Conservation (phyloP, 2,329 filamentous ascomycete genomes). For the Eurotiales sp. region DNA sequence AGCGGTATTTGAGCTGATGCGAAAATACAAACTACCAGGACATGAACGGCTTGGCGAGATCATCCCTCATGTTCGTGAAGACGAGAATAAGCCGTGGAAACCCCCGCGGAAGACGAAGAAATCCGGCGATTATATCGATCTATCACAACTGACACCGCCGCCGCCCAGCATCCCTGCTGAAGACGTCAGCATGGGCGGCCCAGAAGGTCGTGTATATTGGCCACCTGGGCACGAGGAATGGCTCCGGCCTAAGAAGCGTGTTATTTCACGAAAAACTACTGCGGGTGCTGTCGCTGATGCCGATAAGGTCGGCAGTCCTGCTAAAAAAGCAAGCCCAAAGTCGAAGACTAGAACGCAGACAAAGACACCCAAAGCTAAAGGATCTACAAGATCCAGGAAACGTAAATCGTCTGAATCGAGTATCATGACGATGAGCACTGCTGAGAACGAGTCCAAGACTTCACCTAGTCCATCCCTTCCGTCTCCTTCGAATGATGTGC, state of each 20-base stretch:
- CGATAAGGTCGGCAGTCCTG: conserved; percentile 7
- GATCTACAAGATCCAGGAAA: conserved; percentile 24
- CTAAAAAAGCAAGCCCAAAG: conserved; percentile 1
- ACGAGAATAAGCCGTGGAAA: conserved; percentile 65
- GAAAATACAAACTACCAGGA: conserved; percentile 77
- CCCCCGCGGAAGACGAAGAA: conserved; percentile 46
- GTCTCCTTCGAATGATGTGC: not conserved
- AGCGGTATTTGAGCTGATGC: conserved; percentile 91
- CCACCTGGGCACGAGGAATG: conserved; percentile 85
- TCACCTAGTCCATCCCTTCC: not conserved
- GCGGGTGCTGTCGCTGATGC: conserved; percentile 15
- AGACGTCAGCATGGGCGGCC: conserved; percentile 82
- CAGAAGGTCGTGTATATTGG: conserved; percentile 82
- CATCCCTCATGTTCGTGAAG: conserved; percentile 69
- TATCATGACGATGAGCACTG: conserved; percentile 26
- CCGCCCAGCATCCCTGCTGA: conserved; percentile 55
- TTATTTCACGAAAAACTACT: conserved; percentile 7
- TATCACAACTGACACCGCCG: conserved; percentile 43
- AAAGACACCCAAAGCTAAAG: not conserved
- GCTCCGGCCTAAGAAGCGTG: conserved; percentile 61
- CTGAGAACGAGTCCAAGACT: conserved; percentile 16
- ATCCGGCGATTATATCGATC: conserved; percentile 32
- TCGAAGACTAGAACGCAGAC: not conserved
- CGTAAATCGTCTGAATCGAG: conserved; percentile 28
- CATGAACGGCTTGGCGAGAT: conserved; percentile 73